Evolutionary conservation across 768 basidiomycete species (phyloP), one percentile per base, ranked within the genome.

Genomic region (Lepiota brunneoincarnata): DNA sequence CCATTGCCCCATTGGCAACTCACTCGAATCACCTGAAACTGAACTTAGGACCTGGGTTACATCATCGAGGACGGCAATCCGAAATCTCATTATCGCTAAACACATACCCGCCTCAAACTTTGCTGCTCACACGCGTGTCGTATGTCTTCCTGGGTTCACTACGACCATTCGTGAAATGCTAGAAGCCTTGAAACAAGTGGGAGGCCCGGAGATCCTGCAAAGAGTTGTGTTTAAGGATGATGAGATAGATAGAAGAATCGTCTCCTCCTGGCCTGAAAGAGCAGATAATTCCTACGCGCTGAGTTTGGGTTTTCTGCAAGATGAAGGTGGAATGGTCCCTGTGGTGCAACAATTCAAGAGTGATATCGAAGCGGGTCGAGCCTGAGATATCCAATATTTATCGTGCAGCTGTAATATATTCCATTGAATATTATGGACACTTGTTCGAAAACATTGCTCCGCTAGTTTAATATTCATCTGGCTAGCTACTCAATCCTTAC

Each of bases 91-190:
- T 34, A 67, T 70, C 52, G 78, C 80, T 4, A 73, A 74, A 59
- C 69, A 74, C 48, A 60, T 86, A 51, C 73, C 75, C 14, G 72
- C 77, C 2, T 64, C 64, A 7, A 65, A 62, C 7, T 78, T 83
- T 57, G 43, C 64, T 4, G 23, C 64, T 2, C 76, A 80, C 64
- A 78, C 75, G 0, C 74, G 83, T 49, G 78, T 79, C 6, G 75
- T 84, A 34, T 83, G 79, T 58, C 64, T 83, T 2, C 84, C 84
- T 1, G 84, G 84, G 0, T 80, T 85, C 64, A 81, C 78, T 3
- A 71, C 79, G 9, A 82, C 76, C 2, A 75, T 83, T 1, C 73
- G 76, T 34, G 77, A 82, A 41, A 81, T 81, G 65, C 66, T 86
- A 11, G 63, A 73, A 12, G 82, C 83, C 6, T 68, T 86, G 24